These are phyloP conservation scores for Aspergillus ostianus DNA, from an alignment of 495 filamentous ascomycete species.

Conservation along the genomic window DNA sequence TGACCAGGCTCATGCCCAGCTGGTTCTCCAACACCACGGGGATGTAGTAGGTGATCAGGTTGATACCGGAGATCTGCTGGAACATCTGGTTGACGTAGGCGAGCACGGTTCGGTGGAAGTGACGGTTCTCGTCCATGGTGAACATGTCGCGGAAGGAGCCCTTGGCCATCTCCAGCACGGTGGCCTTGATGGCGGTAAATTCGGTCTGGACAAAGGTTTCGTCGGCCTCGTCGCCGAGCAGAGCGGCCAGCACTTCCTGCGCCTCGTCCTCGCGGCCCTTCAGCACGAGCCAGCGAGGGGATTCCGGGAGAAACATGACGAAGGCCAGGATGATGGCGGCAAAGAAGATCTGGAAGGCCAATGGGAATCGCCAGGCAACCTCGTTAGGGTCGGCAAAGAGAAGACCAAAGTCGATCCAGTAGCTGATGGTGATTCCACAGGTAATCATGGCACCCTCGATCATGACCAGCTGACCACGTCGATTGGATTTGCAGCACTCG, in stretches of 20 bases:
- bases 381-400: constrained; percentile 61
- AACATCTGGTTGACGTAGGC: constrained; percentile 78
- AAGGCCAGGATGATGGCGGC: constrained; percentile 58
- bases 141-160: constrained; percentile 67
- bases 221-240: constrained; percentile 53
- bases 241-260: constrained; percentile 57
- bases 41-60: constrained; percentile 73
- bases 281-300: constrained; percentile 71
- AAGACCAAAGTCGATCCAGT: constrained; percentile 75
- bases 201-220: constrained; percentile 60
- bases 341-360: constrained; percentile 72
- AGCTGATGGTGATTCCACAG: constrained; percentile 67
- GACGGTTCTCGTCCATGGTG: constrained; percentile 67
- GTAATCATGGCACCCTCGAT: constrained; percentile 74
- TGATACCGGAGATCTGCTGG: constrained; percentile 75
- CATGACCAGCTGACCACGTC: constrained; percentile 76
- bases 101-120: constrained; percentile 69
- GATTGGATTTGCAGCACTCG: constrained; percentile 71
- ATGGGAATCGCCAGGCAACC: constrained; percentile 72
- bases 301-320: constrained; percentile 67
- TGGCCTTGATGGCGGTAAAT: constrained; percentile 71
- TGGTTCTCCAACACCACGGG: constrained; percentile 61
- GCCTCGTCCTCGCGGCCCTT: constrained; percentile 67
- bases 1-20: constrained; percentile 52
- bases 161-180: constrained; percentile 68